Evolutionary conservation across 805 yeast species (phyloP), one percentile per base, ranked within the genome.

Genomic region (Wickerhamomyces kurtzmanii): DNA sequence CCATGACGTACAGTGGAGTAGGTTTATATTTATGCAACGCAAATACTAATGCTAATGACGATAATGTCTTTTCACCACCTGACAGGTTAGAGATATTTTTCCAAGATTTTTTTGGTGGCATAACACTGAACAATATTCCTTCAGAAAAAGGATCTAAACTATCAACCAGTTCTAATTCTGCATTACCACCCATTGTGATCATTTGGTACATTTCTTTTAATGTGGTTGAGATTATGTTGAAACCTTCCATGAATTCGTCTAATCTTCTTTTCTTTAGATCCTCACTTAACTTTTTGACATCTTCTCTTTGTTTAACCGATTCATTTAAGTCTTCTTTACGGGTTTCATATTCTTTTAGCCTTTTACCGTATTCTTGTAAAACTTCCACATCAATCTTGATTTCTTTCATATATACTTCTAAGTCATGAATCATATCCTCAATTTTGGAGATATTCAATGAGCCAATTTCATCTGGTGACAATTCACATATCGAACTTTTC

Each of bases 61-160:
- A 81, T 37, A 91, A 66, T 0, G 99, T 91, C 56, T 91, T 91
- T 45, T 91, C 99, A 38, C 99, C 99, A 40, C 99, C 99, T 3
- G 96, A 86, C 31, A 91, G 58, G 45, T 91, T 91, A 12, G 94
- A 75, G 30, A 91, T 91, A 45, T 91, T 91, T 48, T 82, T 81
- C 99, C 99, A 91, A 21, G 93, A 78, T 53, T 91, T 91, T 58
- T 86, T 89, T 0, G 99, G 99, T 2, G 99, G 99, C 98, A 91
- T 91, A 5, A 91, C 98, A 53, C 95, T 82, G 53, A 91, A 91
- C 23, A 87, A 59, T 21, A 91, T 87, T 18, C 99, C 99, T 56
- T 91, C 98, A 1, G 95, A 75, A 46, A 91, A 91, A n/a, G 98
- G 98, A 55, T 91, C 97, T 48, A 89, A 67, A 35, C 94, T 80